Percentiles rank a stretch among this genome's conserved stretches.
phyloP scores from a whole-genome alignment of 257 asterid genomes.

The Pogostemon cablin region DNA sequence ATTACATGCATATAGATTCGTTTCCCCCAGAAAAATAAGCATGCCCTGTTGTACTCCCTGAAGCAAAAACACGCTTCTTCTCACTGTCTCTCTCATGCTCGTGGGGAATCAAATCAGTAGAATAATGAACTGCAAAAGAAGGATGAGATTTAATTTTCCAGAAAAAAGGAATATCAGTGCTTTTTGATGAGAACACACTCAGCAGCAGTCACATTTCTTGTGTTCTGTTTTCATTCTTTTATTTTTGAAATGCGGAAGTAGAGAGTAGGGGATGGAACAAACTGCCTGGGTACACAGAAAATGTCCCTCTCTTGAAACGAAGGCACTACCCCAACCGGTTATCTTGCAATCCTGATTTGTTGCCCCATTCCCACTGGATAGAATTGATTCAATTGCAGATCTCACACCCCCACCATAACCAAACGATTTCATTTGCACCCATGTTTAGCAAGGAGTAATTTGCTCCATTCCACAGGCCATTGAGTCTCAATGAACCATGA shows the following conservation, averaged over 20 bases:
- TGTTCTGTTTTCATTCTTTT: not conserved
- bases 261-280: conserved; percentile 85
- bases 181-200: not conserved
- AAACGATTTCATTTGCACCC: too few species aligned
- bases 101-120: not conserved
- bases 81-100: too few species aligned
- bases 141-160: too few species aligned
- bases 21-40: too few species aligned
- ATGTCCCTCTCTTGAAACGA: conserved; percentile 90
- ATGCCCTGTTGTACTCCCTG: too few species aligned
- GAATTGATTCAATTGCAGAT: conserved; percentile 52
- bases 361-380: conserved; percentile 42
- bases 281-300: conserved; percentile 88
- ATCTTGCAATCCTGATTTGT: conserved; percentile 32
- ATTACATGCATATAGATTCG: not conserved
- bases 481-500: too few species aligned
- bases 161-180: too few species aligned
- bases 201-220: not conserved
- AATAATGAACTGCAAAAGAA: not conserved
- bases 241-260: conserved; percentile 28
- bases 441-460: too few species aligned
- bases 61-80: too few species aligned
- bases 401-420: conserved; percentile 21
- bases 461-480: too few species aligned
- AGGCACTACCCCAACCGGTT: conserved; percentile 68